Evolutionary conservation across 179 eudicot genomes (phyloP), one percentile per base, ranked within the genome.

Genomic region (Actinidia chinensis): DNA sequence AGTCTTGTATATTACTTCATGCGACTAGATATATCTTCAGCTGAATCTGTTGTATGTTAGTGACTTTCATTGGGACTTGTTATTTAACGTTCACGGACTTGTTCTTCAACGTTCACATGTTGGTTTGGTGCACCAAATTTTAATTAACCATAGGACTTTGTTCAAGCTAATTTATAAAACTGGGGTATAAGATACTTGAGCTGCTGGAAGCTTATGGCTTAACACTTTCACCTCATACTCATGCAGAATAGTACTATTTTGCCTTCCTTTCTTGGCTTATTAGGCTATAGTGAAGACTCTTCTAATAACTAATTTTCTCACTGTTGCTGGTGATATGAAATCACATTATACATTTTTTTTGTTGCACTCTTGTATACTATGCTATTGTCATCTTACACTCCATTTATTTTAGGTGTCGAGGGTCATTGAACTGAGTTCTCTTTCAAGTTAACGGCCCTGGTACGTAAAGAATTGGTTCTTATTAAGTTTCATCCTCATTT

Each of bases 391-490:
- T 73, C 67, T 58, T 54, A 54, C 63, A 33, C 22, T 11, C 51
- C 74, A 46, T 67, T 66, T 10, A 73, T 78, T 86, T 83, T 86
- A 95, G 99, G 92, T 95, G 99, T 71, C 98, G 98, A 65, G 97
- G 99, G 70, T 95, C 99, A 60, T 78, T 95, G 90, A 95, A 95
- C 79, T 95, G 79, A 82, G 74, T 68, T 51, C 76, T 64, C 43
- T 54, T 42, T 15, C 75, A 71, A 42, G 13, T 61, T 60, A 43
- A 48, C 63, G 51, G 23, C 68, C 56, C 75, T 81, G 86, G 88
- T 84, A 76, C 48, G 80, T 44, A 18, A 33, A 20, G 22, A 51
- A 54, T 44, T 67, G 23, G 40, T 52, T 67, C 18, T 67, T 15
- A 14, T 10, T 54, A 46, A 65, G 48, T 65, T 58, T 36, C 22